phyloP scores from a whole-genome alignment of 1,284 basidiomycete genomes.

The Papiliotrema nemorosa region DNA sequence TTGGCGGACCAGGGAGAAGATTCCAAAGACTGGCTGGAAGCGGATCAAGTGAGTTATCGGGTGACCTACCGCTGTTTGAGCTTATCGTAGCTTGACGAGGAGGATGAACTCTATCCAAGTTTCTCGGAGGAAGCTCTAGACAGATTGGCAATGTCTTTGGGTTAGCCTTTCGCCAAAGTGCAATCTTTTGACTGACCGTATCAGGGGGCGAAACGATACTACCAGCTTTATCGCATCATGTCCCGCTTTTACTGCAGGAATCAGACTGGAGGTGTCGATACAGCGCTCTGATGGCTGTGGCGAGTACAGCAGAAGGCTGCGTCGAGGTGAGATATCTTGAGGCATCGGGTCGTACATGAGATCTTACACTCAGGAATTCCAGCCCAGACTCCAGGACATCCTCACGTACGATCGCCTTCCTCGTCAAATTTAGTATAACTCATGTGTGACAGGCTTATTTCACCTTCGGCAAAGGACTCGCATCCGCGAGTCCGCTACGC shows the following conservation, averaged over 20 bases:
- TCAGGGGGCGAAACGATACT: constrained; percentile 51
- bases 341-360: background rate
- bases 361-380: constrained; percentile 5
- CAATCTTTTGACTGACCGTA: background rate
- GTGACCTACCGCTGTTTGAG: background rate
- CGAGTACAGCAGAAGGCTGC: constrained; percentile 30
- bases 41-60: constrained; percentile 58
- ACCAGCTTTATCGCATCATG: constrained; percentile 69
- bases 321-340: constrained; percentile 11
- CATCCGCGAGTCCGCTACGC: constrained; percentile 78
- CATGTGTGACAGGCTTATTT: constrained; percentile 60
- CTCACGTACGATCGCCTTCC: constrained; percentile 8
- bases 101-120: constrained; percentile 68
- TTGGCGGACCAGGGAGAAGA: constrained; percentile 52
- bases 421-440: background rate
- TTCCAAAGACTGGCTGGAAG: constrained; percentile 63
- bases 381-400: constrained; percentile 13
- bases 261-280: constrained; percentile 74
- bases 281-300: constrained; percentile 63
- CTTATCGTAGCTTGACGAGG: constrained; percentile 56
- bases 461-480: constrained; percentile 67
- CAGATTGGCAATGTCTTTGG: constrained; percentile 67
- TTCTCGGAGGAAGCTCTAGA: constrained; percentile 75
- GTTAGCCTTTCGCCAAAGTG: constrained; percentile 31
- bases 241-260: constrained; percentile 68